Percentiles rank a stretch among this genome's conserved stretches.
Conservation (phyloP, 805 yeast species). For the Starmerella davenportii region DNA sequence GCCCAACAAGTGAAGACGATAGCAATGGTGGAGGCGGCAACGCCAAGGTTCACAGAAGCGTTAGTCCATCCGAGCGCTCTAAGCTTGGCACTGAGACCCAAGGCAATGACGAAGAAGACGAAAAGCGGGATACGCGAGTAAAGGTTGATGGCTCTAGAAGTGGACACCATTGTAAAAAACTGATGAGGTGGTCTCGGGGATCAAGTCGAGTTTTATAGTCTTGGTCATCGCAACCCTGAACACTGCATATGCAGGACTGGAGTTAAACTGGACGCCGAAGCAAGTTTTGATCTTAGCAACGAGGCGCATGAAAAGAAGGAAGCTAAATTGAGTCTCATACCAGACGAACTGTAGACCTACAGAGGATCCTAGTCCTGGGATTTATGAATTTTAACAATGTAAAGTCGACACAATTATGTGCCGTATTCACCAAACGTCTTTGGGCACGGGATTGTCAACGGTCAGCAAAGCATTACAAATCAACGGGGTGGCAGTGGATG, state of each 20-base stretch:
- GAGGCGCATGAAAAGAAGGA: too few species aligned
- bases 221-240: background rate
- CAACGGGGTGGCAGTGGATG: too few species aligned
- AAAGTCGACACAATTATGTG: too few species aligned
- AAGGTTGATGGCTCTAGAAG: conserved; percentile 1
- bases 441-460: too few species aligned
- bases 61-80: conserved; percentile 4
- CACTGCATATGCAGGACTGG: conserved; percentile 1
- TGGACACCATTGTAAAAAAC: background rate
- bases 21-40: conserved; percentile 10
- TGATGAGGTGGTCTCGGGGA: background rate
- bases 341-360: too few species aligned
- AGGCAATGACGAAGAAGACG: conserved; percentile 51
- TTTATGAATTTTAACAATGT: too few species aligned
- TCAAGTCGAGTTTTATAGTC: background rate
- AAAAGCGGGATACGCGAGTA: conserved; percentile 53
- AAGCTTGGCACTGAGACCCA: conserved; percentile 52
- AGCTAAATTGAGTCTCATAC: too few species aligned
- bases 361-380: too few species aligned
- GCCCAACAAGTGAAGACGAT: conserved; percentile 9
- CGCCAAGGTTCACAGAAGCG: conserved; percentile 11
- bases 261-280: background rate
- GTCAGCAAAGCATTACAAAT: too few species aligned
- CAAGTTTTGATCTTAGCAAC: background rate
- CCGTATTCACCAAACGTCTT: too few species aligned